These are phyloP conservation scores for Leccinum solheimii DNA, from an alignment of 1,284 basidiomycete genomes.

Conservation along the genomic window DNA sequence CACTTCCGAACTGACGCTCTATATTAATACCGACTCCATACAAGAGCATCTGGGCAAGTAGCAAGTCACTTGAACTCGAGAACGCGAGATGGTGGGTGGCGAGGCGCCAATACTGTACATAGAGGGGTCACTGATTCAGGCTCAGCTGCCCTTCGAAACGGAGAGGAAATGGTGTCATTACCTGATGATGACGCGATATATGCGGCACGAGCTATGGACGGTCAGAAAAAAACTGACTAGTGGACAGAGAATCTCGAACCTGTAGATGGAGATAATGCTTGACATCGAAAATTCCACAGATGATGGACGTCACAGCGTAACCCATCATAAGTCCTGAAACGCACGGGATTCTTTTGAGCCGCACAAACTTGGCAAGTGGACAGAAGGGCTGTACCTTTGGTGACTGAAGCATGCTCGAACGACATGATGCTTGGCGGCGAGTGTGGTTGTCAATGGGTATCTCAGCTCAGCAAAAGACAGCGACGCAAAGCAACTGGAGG, in stretches of 20 bases:
- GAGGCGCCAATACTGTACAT: constrained; percentile 81
- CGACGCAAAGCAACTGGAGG: not conserved
- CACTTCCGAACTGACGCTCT: constrained; percentile 83
- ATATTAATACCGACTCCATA: constrained; percentile 74
- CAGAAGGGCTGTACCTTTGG: constrained; percentile 58
- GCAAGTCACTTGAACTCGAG: constrained; percentile 82
- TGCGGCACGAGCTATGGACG: constrained; percentile 61
- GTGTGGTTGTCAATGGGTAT: not conserved
- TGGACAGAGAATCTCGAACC: constrained; percentile 37
- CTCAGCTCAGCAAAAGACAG: not conserved
- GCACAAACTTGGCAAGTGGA: not conserved
- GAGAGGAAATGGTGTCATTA: constrained; percentile 29
- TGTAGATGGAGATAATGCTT: constrained; percentile 89
- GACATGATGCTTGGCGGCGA: constrained; percentile 51
- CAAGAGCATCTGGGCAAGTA: constrained; percentile 74
- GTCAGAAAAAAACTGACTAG: constrained; percentile 7
- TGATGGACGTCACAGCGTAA: constrained; percentile 67
- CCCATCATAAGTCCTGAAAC: constrained; percentile 72
- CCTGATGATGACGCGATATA: constrained; percentile 69
- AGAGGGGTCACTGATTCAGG: constrained; percentile 22
- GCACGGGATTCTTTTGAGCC: not conserved
- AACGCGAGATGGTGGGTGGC: constrained; percentile 76
- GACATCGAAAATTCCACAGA: constrained; percentile 76
- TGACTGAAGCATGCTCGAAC: constrained; percentile 75
- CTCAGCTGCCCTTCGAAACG: constrained; percentile 19